Evolutionary conservation across 2,329 filamentous ascomycete genomes (phyloP), one percentile per base, ranked within the genome.

Genomic region (Ophiognomonia clavigignenti-juglandacearum): DNA sequence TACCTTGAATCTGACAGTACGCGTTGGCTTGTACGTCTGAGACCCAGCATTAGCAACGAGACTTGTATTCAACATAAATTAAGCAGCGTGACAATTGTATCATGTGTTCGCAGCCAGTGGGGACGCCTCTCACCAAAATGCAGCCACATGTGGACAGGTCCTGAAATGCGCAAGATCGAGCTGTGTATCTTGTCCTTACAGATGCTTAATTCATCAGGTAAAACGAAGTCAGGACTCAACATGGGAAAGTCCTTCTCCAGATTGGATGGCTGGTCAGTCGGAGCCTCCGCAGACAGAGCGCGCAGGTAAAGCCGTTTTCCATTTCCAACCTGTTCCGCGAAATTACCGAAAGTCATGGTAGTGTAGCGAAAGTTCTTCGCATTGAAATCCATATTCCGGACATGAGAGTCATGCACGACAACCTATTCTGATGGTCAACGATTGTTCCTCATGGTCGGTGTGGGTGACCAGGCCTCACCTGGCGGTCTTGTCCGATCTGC

Each of bases 101-200:
- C 88, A 68, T 93, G n/a, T n/a, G n/a, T n/a, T n/a, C n/a, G n/a
- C n/a, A n/a, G n/a, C n/a, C n/a, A n/a, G n/a, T n/a, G n/a, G n/a
- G n/a, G n/a, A n/a, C n/a, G n/a, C n/a, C n/a, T n/a, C n/a, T n/a
- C n/a, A n/a, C n/a, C n/a, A n/a, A n/a, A 95, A 64, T 95, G 88
- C 26, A 95, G 72, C 90, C 91, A 96, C 79, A 96, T 87, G 34
- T 83, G 85, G 10, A 92, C 86, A 2, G 80, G 80, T 1, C 88
- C 88, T 4, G 86, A 92, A 50, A 95, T 82, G 18, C 89, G 78
- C 20, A 95, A 67, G 0, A 90, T 83, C 3, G 87, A 91, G 61
- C 85, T 92, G 61, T 95, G 89, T 4, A 78, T 64, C 52, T 81
- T 80, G n/a, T 82, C 68, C 5, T 59, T 61, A 4, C 88, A 80